Evolutionary conservation across 805 yeast species (phyloP), one percentile per base, ranked within the genome.

Genomic region (Starmerella vaccinii): DNA sequence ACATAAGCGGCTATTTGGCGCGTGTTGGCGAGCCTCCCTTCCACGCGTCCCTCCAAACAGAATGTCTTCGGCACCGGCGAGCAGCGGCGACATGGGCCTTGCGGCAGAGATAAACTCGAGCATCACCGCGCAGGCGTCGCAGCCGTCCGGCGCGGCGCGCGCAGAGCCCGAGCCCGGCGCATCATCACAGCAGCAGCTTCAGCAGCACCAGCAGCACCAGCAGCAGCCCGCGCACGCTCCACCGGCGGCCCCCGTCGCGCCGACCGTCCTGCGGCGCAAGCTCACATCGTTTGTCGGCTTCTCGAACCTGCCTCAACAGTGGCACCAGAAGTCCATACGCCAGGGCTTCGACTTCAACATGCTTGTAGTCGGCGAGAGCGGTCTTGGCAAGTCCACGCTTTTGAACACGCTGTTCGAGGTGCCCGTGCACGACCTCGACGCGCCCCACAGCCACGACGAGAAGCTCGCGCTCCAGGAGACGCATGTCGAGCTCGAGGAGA

Each of bases 251-350:
- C 38, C 38, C 7, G 38, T 34, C 13, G 38, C 38, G 23, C 69
- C 77, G 54, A 82, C 82, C 60, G 72, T 87, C 55, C 77, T 86
- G 61, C 81, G 82, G 60, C 81, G 95, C 61, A 87, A 87, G 65
- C 78, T 90, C 60, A 84, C 82, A 59, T 90, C 95, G 3, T 89
- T 84, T 65, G 98, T 92, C 50, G 98, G 98, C 5, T 92, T 92
- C 70, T 95, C 97, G 59, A 92, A 89, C 70, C 75, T 92, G 63
- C 98, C 98, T 52, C 92, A 89, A 65, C 98, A 92, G 72, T 92
- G 97, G 96, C 97, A 92, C 71, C 81, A 95, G 70, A 87, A 84
- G 68, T 82, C 95, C 2, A 78, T 87, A 55, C 82, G 84, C 68
- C 77, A 85, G 63, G 98, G 98, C 13, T 92, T 92, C 74, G 77